Evolutionary conservation across 495 filamentous ascomycete species (phyloP).

Genomic region (Hamigera avellanea): DNA sequence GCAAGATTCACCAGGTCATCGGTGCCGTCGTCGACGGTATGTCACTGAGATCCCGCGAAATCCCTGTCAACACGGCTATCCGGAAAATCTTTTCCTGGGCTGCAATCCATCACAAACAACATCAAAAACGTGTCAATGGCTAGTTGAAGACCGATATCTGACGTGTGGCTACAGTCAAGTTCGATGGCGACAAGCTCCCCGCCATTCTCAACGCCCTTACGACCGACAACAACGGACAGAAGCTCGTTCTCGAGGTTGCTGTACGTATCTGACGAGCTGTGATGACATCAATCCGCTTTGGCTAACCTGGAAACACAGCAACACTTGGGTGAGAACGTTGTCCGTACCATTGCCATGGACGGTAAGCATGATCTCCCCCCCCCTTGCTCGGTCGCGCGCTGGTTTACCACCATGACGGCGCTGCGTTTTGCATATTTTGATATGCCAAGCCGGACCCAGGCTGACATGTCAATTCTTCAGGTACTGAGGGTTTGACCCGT

Average conservation of each 20-base stretch:
- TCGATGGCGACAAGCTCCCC: conserved; percentile 87
- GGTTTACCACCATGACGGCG: background rate
- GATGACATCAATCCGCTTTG: conserved; percentile 12
- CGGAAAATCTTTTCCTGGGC: conserved; percentile 34
- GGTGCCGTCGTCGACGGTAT: conserved; percentile 61
- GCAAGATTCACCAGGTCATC: conserved; percentile 82
- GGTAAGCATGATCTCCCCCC: conserved; percentile 47
- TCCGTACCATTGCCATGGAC: conserved; percentile 99
- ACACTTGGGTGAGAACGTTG: conserved; percentile 99
- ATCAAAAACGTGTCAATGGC: conserved; percentile 25
- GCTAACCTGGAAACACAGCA: conserved; percentile 48
- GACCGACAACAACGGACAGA: conserved; percentile 84
- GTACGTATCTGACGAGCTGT: conserved; percentile 44
- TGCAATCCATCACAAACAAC: conserved; percentile 20
- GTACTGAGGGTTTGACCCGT: conserved; percentile 98
- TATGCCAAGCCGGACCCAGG: background rate
- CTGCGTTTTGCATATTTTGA: background rate
- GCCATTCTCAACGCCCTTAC: conserved; percentile 95
- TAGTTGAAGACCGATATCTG: conserved; percentile 24
- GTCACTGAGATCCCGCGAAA: conserved; percentile 13
- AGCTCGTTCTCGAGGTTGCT: conserved; percentile 92
- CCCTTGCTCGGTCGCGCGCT: background rate
- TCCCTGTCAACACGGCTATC: background rate
- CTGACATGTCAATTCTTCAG: conserved; percentile 30
- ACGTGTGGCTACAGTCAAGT: conserved; percentile 58